Conservation (phyloP, 768 basidiomycete species). For the Russula sp. region DNA sequence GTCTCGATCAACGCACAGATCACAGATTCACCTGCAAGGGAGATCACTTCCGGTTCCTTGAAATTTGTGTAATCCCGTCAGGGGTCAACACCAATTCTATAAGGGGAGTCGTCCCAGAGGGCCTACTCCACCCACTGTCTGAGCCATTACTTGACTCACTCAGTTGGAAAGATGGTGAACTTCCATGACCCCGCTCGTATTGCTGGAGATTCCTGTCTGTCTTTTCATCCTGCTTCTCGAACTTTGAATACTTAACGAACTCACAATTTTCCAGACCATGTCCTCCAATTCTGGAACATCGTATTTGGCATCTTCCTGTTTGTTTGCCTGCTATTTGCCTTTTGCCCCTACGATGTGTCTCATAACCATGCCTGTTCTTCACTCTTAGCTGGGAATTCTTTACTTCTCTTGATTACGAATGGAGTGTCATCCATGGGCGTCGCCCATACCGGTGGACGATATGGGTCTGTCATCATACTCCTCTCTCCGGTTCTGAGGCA, state of each 20-base stretch:
- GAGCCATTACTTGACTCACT: not conserved
- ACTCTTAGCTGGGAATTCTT: not conserved
- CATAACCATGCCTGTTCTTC: not conserved
- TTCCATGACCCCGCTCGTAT: not conserved
- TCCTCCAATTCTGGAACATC: not conserved
- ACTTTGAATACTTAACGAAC: not conserved
- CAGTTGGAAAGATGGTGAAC: not conserved
- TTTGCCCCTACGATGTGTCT: no score
- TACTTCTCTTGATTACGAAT: not conserved
- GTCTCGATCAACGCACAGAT: no score
- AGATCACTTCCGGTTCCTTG: no score
- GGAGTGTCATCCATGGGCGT: not conserved
- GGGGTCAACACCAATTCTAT: not conserved
- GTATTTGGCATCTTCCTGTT: not conserved
- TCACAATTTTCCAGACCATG: not conserved
- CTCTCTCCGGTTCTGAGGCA: not conserved
- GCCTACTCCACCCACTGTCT: not conserved
- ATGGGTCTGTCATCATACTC: not conserved
- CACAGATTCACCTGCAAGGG: no score
- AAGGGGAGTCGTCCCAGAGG: not conserved
- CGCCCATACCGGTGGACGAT: constrained; percentile 4
- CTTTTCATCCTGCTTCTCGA: not conserved
- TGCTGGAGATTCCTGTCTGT: not conserved
- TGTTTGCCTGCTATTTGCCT: not conserved
- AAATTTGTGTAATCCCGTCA: no score